Conservation (phyloP, 2,329 filamentous ascomycete species). For the Cryphonectria parasitica region DNA sequence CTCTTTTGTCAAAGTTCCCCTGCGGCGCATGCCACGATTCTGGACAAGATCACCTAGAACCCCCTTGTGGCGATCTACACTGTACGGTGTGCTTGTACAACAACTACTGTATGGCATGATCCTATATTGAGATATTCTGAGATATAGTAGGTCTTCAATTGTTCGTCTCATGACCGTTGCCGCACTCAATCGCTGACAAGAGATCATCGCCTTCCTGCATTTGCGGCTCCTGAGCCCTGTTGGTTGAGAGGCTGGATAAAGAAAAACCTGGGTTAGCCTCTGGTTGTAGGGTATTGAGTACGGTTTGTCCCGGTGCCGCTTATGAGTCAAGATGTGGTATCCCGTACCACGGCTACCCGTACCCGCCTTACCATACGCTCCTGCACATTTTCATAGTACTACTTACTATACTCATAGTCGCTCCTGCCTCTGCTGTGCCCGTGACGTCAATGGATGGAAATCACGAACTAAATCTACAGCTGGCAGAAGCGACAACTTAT, state of each 20-base stretch:
- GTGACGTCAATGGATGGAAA: background rate
- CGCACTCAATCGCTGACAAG: background rate
- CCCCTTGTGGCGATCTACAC: background rate
- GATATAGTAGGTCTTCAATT: background rate
- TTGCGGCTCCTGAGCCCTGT: background rate
- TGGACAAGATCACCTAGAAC: background rate
- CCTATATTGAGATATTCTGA: background rate
- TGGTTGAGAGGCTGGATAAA: background rate
- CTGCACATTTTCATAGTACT: background rate
- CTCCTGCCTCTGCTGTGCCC: background rate
- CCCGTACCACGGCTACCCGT: background rate
- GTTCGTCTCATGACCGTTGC: background rate
- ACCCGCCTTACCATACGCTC: background rate
- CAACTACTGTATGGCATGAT: background rate
- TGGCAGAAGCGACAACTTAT: background rate
- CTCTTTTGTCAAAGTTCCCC: background rate
- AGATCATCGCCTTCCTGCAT: background rate
- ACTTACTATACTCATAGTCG: background rate
- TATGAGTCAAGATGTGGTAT: background rate
- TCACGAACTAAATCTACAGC: background rate
- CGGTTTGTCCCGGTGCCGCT: background rate
- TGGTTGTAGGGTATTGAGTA: background rate
- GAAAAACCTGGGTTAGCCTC: background rate
- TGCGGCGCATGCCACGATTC: background rate
- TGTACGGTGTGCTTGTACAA: background rate